Percentiles rank a stretch among this genome's conserved stretches.
Evolutionary conservation across 2,329 filamentous ascomycete species (phyloP).

Genomic region (Bimuria novae-zelandiae): DNA sequence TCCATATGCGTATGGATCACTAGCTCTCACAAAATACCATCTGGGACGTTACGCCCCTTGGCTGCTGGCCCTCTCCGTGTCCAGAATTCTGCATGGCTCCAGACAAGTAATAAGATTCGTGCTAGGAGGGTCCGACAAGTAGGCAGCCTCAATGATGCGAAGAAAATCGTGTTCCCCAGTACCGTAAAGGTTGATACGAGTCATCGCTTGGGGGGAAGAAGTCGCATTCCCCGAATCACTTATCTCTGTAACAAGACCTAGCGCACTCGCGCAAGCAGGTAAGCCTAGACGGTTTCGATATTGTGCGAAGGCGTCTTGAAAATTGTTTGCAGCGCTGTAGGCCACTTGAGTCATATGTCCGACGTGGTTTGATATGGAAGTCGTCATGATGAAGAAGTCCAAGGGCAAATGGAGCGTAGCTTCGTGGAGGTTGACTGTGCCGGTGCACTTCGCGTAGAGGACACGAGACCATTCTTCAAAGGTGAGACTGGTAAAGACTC

Average conservation of each 20-base stretch:
- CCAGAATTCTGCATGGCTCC: too few relatives aligned
- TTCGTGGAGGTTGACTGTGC: slow-evolving; percentile 33
- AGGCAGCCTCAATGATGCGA: not conserved
- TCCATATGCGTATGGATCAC: too few relatives aligned
- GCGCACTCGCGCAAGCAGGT: slow-evolving; percentile 4
- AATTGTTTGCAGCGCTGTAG: slow-evolving; percentile 27
- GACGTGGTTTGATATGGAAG: slow-evolving; percentile 18
- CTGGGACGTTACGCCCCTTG: too few relatives aligned
- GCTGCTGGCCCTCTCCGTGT: too few relatives aligned
- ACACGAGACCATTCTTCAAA: slow-evolving; percentile 6
- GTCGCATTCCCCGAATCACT: too few relatives aligned
- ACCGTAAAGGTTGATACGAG: not conserved
- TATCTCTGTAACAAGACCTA: not conserved
- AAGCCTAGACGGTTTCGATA: slow-evolving; percentile 17
- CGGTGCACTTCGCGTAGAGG: slow-evolving; percentile 35
- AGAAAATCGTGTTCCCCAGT: not conserved
- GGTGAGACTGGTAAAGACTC: not conserved
- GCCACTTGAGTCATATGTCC: slow-evolving; percentile 19
- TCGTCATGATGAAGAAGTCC: slow-evolving; percentile 33
- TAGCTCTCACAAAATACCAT: too few relatives aligned
- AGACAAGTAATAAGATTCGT: too few relatives aligned
- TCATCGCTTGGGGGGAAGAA: not conserved
- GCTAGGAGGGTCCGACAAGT: too few relatives aligned
- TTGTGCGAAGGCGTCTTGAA: slow-evolving; percentile 25
- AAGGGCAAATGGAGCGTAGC: slow-evolving; percentile 11